Conservation (phyloP, 495 filamentous ascomycete species). For the Annulohypoxylon moriforme region DNA sequence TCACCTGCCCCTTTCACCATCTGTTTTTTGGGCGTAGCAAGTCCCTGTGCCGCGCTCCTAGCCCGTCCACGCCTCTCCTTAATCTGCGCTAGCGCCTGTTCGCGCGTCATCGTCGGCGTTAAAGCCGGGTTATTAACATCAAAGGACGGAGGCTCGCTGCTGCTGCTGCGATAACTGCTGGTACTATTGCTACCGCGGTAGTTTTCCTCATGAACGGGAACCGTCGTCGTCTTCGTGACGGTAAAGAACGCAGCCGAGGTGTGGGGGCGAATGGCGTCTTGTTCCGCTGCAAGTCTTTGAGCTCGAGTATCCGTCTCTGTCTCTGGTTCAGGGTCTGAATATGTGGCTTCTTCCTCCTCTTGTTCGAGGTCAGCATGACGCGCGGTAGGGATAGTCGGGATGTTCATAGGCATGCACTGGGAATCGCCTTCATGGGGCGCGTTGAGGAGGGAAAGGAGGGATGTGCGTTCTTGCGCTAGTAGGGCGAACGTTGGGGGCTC, state of each 20-base stretch:
- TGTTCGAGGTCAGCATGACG: constrained; percentile 19
- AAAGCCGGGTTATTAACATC: constrained; percentile 62
- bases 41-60: constrained; percentile 54
- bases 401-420: constrained; percentile 44
- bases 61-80: constrained; percentile 63
- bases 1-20: constrained; percentile 49
- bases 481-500: constrained; percentile 63
- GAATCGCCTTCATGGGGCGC: constrained; percentile 54
- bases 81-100: constrained; percentile 68
- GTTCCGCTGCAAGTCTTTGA: not conserved
- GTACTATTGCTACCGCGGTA: not conserved
- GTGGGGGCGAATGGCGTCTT: constrained; percentile 45
- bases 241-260: constrained; percentile 54
- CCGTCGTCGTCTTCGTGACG: constrained; percentile 57
- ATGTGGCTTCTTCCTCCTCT: constrained; percentile 28
- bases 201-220: constrained; percentile 57
- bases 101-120: constrained; percentile 66
- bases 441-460: constrained; percentile 66
- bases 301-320: not conserved
- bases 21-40: constrained; percentile 57
- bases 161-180: not conserved
- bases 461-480: constrained; percentile 57
- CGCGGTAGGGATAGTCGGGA: constrained; percentile 51
- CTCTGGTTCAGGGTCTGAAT: not conserved
- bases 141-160: constrained; percentile 54